phyloP scores from a whole-genome alignment of 805 yeast genomes.

The Kluyveromyces lactis region DNA sequence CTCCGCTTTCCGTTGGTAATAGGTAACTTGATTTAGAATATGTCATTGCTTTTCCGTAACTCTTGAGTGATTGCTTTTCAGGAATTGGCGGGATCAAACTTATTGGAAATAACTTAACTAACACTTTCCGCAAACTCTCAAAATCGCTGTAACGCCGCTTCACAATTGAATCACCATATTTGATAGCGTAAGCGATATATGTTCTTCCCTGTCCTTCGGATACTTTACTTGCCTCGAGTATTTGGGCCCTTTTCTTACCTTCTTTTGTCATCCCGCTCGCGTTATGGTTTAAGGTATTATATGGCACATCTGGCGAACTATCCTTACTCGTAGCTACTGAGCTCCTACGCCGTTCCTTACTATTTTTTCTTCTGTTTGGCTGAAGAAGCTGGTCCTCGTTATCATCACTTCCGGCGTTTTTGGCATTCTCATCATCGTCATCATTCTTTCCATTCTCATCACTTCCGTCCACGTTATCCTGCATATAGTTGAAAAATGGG shows the following conservation, averaged over 20 bases:
- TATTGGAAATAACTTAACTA: conserved; percentile 71
- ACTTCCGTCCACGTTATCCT: conserved; percentile 3
- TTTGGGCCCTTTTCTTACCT: conserved; percentile 14
- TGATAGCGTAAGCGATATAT: conserved; percentile 67
- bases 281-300: neutral
- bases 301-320: conserved; percentile 2
- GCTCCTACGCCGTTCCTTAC: neutral
- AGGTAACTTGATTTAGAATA: conserved; percentile 22
- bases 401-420: neutral
- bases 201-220: conserved; percentile 28
- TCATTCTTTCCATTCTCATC: neutral
- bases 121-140: conserved; percentile 64
- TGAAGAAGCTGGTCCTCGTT: conserved; percentile 2
- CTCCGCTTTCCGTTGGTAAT: conserved; percentile 24
- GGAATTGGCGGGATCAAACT: conserved; percentile 91
- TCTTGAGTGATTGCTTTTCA: conserved; percentile 48
- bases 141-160: conserved; percentile 88
- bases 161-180: conserved; percentile 43
- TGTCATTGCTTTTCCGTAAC: conserved; percentile 25
- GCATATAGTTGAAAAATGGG: conserved; percentile 16
- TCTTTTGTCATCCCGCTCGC: neutral
- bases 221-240: conserved; percentile 25
- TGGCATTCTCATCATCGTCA: neutral
- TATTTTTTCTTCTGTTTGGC: neutral
- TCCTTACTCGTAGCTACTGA: conserved; percentile 3